Evolutionary conservation across 495 filamentous ascomycete genomes (phyloP).

Genomic region (Penicillium ucsense): DNA sequence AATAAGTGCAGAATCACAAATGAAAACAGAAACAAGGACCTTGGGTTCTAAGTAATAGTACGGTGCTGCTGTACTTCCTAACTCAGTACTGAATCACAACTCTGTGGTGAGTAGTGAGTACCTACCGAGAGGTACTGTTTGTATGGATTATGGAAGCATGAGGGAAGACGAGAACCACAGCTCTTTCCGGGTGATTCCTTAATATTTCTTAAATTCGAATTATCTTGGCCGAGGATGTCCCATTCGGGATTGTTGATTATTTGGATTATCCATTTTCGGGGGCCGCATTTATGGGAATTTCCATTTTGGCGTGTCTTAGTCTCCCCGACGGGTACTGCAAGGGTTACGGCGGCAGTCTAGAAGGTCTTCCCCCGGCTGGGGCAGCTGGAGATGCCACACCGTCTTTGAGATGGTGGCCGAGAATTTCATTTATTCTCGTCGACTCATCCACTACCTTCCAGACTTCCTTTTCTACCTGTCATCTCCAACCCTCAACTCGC

Average conservation of each 20-base stretch:
- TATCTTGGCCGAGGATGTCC: too few species aligned
- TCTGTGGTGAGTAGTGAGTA: too few species aligned
- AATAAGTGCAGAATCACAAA: too few species aligned
- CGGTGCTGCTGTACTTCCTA: too few species aligned
- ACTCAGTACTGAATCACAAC: too few species aligned
- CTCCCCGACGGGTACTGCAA: slow-evolving; percentile 16
- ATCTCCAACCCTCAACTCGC: background rate
- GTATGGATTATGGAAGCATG: too few species aligned
- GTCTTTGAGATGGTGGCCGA: slow-evolving; percentile 1
- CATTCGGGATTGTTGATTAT: background rate
- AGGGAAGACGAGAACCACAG: too few species aligned
- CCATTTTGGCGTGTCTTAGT: slow-evolving; percentile 3
- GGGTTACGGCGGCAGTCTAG: slow-evolving; percentile 22
- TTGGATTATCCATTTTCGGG: background rate
- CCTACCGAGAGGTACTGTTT: too few species aligned
- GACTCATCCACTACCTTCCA: background rate
- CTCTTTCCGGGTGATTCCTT: background rate
- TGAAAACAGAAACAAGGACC: too few species aligned
- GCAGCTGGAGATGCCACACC: slow-evolving; percentile 6
- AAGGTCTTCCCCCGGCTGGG: slow-evolving; percentile 24
- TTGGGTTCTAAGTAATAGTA: too few species aligned
- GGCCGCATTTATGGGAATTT: background rate
- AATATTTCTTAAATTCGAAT: too few species aligned
- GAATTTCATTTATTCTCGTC: background rate
- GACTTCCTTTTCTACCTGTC: background rate